phyloP scores from a whole-genome alignment of 176 grass and related monocot genomes.

The Avena atlantica region DNA sequence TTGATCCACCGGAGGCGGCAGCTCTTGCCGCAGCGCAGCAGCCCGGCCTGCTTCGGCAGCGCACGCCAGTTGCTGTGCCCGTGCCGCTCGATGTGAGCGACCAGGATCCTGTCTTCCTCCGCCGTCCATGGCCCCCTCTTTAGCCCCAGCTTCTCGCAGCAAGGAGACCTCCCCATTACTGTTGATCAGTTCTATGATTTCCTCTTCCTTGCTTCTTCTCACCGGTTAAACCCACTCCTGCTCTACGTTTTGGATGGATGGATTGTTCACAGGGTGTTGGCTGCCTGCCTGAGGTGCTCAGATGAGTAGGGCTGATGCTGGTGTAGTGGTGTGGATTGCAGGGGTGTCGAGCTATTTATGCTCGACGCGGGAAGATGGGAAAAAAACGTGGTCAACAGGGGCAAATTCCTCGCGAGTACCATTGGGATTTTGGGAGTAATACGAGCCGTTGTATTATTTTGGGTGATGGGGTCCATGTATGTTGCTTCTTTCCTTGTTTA shows the following conservation, averaged over 20 bases:
- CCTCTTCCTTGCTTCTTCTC: background rate
- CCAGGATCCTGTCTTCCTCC: constrained; percentile 70
- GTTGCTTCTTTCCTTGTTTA: no score
- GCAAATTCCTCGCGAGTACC: constrained; percentile 9
- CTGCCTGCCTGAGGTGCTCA: background rate
- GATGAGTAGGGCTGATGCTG: background rate
- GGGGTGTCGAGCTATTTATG: constrained; percentile 38
- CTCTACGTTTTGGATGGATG: background rate
- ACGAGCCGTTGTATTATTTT: no score
- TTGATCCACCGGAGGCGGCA: constrained; percentile 91
- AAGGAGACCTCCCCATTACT: constrained; percentile 72
- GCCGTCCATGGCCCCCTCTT: constrained; percentile 82
- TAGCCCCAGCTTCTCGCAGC: constrained; percentile 87
- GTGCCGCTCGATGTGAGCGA: constrained; percentile 68
- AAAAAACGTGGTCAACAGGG: constrained; percentile 40
- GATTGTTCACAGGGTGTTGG: background rate
- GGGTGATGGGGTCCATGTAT: no score
- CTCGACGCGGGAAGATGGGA: no score
- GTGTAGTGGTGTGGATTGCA: background rate
- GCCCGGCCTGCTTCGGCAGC: constrained; percentile 75
- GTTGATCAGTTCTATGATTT: background rate
- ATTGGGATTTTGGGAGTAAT: no score
- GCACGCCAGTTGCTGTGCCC: constrained; percentile 90
- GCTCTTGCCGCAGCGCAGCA: constrained; percentile 86
- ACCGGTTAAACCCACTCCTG: background rate